Conservation (phyloP, 768 basidiomycete species). For the Russula olivacea region DNA sequence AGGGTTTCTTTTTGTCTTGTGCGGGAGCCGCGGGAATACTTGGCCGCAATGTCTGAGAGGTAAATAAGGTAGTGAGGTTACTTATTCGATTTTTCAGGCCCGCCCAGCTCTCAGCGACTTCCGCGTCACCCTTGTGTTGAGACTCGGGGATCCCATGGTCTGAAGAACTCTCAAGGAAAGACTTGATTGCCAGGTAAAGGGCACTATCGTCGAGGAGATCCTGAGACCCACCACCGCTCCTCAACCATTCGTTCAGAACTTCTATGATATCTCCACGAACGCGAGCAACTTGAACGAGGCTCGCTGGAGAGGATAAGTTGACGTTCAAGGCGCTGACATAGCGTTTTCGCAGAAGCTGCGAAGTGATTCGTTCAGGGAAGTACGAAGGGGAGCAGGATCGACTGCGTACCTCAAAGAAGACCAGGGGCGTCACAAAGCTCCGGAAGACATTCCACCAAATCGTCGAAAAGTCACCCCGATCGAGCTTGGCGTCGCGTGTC, state of each 20-base stretch:
- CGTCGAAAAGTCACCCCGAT: conserved; percentile 63
- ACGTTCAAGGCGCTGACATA: conserved; percentile 50
- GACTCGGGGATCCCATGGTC: conserved; percentile 47
- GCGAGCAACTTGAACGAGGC: conserved; percentile 45
- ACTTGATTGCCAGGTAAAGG: conserved; percentile 50
- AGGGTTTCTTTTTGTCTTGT: background rate
- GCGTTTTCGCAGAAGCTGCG: conserved; percentile 68
- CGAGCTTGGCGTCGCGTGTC: conserved; percentile 66
- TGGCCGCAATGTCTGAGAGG: conserved; percentile 20
- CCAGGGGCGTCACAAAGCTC: conserved; percentile 73
- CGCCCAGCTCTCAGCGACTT: conserved; percentile 18
- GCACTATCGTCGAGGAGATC: conserved; percentile 69
- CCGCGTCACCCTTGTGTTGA: conserved; percentile 4
- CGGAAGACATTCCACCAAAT: conserved; percentile 84
- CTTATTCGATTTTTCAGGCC: conserved; percentile 2
- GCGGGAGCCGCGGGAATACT: background rate
- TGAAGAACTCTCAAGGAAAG: conserved; percentile 52
- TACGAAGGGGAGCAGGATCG: background rate
- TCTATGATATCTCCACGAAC: conserved; percentile 59
- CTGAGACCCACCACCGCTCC: conserved; percentile 66
- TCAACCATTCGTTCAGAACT: conserved; percentile 66
- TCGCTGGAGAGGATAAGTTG: conserved; percentile 39
- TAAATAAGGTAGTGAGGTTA: conserved; percentile 6
- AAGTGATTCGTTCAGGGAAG: conserved; percentile 8
- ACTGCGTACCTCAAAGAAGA: conserved; percentile 72